A percentile compares a stretch with the other conserved stretches of the same genome.
These are phyloP conservation scores for Chalciporus sphaerocephalus DNA, from an alignment of 768 basidiomycete genomes.

Conservation along the genomic window DNA sequence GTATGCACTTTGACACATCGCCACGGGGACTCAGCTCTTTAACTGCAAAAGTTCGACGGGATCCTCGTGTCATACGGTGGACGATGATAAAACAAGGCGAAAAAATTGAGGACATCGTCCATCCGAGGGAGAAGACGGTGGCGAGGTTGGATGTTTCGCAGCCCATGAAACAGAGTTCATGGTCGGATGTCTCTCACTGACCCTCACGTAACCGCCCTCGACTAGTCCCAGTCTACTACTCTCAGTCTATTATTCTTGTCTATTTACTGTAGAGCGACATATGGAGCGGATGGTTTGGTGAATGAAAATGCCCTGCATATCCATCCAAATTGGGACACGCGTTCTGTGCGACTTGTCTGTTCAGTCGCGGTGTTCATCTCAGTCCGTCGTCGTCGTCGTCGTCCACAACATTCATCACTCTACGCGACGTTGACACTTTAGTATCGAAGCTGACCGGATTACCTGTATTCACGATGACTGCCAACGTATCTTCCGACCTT, in stretches of 20 bases:
- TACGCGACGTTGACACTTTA: not conserved
- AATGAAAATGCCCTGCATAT: too few relatives aligned
- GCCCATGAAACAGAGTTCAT: slow-evolving; percentile 19
- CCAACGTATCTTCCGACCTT: slow-evolving; percentile 43
- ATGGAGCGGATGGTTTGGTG: too few relatives aligned
- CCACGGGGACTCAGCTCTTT: slow-evolving; percentile 63
- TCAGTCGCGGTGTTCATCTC: too few relatives aligned
- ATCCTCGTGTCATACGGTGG: slow-evolving; percentile 81
- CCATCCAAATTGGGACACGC: slow-evolving; percentile 4
- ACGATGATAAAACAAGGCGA: slow-evolving; percentile 76
- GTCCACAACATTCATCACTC: not conserved
- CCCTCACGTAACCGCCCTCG: too few relatives aligned
- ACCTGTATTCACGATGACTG: slow-evolving; percentile 1
- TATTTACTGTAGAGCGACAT: too few relatives aligned
- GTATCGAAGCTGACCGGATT: not conserved
- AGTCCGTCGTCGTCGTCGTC: not conserved
- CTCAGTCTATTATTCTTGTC: too few relatives aligned
- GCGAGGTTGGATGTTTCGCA: slow-evolving; percentile 27
- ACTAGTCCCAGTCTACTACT: too few relatives aligned
- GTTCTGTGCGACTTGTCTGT: not conserved
- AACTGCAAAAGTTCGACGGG: slow-evolving; percentile 64
- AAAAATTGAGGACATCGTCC: slow-evolving; percentile 63
- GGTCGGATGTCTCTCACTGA: too few relatives aligned
- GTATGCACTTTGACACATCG: slow-evolving; percentile 84
- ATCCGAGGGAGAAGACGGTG: slow-evolving; percentile 44